Evolutionary conservation across 164 flowering plant genomes (phyloP).

Genomic region (Sextonia rubra): DNA sequence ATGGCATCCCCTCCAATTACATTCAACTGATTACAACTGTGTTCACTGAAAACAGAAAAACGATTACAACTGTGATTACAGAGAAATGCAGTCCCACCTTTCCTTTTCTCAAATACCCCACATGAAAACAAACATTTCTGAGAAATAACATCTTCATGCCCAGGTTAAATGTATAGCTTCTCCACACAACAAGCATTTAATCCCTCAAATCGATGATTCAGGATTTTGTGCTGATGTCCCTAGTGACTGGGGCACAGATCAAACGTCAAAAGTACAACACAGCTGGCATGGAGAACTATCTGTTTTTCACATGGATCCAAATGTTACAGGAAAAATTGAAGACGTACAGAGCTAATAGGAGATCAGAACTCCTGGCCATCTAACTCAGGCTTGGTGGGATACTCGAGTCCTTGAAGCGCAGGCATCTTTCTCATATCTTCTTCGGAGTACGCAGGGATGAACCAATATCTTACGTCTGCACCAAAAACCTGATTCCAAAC

Average conservation of each 20-base stretch:
- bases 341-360: not conserved
- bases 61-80: not conserved
- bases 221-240: not conserved
- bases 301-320: not conserved
- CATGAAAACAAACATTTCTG: not conserved
- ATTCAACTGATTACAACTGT: not conserved
- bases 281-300: not conserved
- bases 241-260: not conserved
- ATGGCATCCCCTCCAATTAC: not conserved
- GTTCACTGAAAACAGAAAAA: not conserved
- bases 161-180: not conserved
- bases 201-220: not conserved
- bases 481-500: constrained; percentile 60
- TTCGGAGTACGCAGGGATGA: constrained; percentile 71
- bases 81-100: not conserved
- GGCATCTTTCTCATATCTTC: constrained; percentile 84
- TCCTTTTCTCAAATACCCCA: not conserved
- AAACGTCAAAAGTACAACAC: not conserved
- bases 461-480: constrained; percentile 58
- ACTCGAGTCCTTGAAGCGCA: constrained; percentile 90
- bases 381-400: constrained; percentile 82
- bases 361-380: constrained; percentile 59
- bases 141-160: not conserved
- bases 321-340: not conserved
- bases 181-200: not conserved